Conservation (phyloP, 176 grass and related monocot genomes). For the Poa annua region DNA sequence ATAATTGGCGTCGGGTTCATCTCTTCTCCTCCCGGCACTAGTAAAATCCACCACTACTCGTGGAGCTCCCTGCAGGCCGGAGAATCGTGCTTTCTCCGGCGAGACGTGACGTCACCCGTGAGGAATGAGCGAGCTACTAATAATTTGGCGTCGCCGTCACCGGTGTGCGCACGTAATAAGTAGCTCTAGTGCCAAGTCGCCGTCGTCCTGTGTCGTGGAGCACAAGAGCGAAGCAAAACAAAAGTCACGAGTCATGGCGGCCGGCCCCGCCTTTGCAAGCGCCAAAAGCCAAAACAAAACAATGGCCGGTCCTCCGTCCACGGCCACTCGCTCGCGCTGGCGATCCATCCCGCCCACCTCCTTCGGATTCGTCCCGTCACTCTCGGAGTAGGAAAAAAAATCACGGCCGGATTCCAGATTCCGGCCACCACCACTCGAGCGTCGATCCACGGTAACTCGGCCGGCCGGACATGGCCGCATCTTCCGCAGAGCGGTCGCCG, state of each 20-base stretch:
- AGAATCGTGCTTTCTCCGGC: background rate
- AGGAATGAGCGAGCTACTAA: background rate
- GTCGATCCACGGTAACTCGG: too few relatives aligned
- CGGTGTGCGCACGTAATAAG: background rate
- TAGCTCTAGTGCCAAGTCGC: background rate
- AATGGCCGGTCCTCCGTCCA: background rate
- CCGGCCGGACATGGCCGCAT: background rate
- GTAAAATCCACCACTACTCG: slow-evolving; percentile 23
- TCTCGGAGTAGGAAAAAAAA: background rate
- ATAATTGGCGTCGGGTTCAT: slow-evolving; percentile 36
- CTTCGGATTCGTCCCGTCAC: slow-evolving; percentile 10
- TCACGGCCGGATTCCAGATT: background rate
- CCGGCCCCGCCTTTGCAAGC: slow-evolving; percentile 31
- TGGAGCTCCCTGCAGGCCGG: slow-evolving; percentile 15
- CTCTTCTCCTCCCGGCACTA: background rate
- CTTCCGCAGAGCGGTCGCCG: slow-evolving; percentile 5
- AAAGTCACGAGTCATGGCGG: background rate
- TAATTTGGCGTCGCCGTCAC: slow-evolving; percentile 40
- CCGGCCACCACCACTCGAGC: background rate
- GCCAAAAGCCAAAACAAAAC: background rate
- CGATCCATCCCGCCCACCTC: background rate
- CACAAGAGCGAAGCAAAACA: background rate
- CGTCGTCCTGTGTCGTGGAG: background rate
- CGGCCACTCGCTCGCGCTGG: background rate
- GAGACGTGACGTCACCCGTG: slow-evolving; percentile 55